phyloP scores from a whole-genome alignment of 2,329 filamentous ascomycete species.

The Periconia sp. region DNA sequence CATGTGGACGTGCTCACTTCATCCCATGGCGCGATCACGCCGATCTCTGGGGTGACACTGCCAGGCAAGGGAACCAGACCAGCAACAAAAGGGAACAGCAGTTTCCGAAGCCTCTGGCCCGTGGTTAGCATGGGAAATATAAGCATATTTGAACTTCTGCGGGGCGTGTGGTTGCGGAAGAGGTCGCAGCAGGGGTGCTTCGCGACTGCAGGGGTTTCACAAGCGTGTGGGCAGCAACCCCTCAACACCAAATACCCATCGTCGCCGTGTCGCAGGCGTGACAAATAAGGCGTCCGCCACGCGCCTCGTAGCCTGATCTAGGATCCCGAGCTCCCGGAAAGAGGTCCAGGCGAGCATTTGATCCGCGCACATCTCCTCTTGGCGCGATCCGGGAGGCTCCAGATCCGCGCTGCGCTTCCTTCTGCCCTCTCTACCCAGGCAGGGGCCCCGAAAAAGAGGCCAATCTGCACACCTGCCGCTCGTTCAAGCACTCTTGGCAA shows the following conservation, averaged over 20 bases:
- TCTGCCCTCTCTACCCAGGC: neutral
- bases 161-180: neutral
- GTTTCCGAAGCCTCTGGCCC: too few relatives aligned
- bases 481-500: slow-evolving; percentile 36
- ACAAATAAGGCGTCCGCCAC: slow-evolving; percentile 11
- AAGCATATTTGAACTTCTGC: neutral
- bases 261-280: slow-evolving; percentile 2
- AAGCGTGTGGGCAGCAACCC: too few relatives aligned
- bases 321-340: neutral
- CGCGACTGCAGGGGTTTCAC: slow-evolving; percentile 20
- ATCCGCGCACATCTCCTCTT: slow-evolving; percentile 14
- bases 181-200: slow-evolving; percentile 11
- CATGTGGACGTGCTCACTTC: too few relatives aligned
- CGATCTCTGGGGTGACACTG: too few relatives aligned
- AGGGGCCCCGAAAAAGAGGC: slow-evolving; percentile 5
- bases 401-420: slow-evolving; percentile 10
- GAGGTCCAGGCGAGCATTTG: slow-evolving; percentile 10
- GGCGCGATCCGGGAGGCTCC: slow-evolving; percentile 12
- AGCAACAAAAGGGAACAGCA: too few relatives aligned
- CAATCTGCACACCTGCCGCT: slow-evolving; percentile 3
- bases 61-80: too few relatives aligned
- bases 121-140: neutral
- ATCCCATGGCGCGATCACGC: too few relatives aligned
- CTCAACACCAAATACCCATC: slow-evolving; percentile 14
- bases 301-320: neutral